These are phyloP conservation scores for Anthostomella pinea DNA, from an alignment of 2,329 filamentous ascomycete genomes.

Conservation along the genomic window DNA sequence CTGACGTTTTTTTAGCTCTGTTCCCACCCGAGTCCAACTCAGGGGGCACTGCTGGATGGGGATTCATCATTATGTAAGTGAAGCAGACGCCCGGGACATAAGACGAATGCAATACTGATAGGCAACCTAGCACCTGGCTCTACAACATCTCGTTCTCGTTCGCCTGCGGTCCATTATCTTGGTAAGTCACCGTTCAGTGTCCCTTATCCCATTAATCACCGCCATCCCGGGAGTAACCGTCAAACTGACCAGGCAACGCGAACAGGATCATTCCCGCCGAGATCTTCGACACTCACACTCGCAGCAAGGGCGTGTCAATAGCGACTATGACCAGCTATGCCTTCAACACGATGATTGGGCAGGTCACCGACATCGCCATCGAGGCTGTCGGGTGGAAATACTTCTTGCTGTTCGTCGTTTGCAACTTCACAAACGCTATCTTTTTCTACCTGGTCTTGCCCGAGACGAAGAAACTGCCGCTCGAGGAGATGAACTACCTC, in stretches of 20 bases:
- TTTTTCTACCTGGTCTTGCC: slow-evolving; percentile 63
- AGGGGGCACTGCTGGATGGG: slow-evolving; percentile 61
- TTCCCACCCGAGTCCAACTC: slow-evolving; percentile 58
- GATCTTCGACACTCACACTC: slow-evolving; percentile 74
- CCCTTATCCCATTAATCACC: background rate
- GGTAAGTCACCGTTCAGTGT: slow-evolving; percentile 23
- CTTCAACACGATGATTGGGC: slow-evolving; percentile 60
- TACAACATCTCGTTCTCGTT: slow-evolving; percentile 77
- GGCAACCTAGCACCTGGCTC: slow-evolving; percentile 74
- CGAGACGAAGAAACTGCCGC: slow-evolving; percentile 59
- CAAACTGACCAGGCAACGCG: no score
- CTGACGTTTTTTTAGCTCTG: no score
- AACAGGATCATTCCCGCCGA: slow-evolving; percentile 60
- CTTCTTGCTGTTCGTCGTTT: slow-evolving; percentile 61
- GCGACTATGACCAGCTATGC: slow-evolving; percentile 72
- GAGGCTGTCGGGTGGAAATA: slow-evolving; percentile 50
- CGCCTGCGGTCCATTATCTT: slow-evolving; percentile 65
- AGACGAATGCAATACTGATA: no score
- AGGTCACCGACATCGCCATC: slow-evolving; percentile 44
- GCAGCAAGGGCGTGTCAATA: slow-evolving; percentile 71
- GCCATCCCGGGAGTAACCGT: no score
- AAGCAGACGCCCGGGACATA: no score
- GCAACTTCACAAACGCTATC: slow-evolving; percentile 51
- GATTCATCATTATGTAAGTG: slow-evolving; percentile 62
- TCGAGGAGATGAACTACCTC: slow-evolving; percentile 66